These are phyloP conservation scores for Aspergillus sp. DNA, from an alignment of 2,329 filamentous ascomycete species.

Conservation along the genomic window DNA sequence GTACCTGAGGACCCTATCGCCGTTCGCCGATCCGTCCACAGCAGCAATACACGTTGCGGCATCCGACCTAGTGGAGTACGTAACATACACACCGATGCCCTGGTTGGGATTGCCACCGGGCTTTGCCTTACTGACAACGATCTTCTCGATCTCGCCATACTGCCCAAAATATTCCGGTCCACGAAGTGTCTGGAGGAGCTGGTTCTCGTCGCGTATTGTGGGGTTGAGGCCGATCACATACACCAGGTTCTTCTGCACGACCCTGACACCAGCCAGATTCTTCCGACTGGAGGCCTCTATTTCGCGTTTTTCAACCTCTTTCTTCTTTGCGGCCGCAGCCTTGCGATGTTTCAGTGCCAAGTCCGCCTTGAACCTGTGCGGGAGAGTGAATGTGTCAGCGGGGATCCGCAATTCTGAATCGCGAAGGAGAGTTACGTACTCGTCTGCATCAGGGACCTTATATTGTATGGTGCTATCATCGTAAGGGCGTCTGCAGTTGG, in stretches of 20 bases:
- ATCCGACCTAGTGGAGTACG: constrained; percentile 85
- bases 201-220: constrained; percentile 81
- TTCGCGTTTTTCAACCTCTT: constrained; percentile 92
- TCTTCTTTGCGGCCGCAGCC: constrained; percentile 81
- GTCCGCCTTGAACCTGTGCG: constrained; percentile 44
- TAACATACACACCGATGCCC: constrained; percentile 96
- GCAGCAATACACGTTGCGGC: constrained; percentile 83
- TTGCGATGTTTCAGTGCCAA: constrained; percentile 71
- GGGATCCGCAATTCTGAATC: too few species aligned
- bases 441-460: constrained; percentile 89
- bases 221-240: constrained; percentile 95
- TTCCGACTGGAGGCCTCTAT: constrained; percentile 93
- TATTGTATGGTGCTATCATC: constrained; percentile 96
- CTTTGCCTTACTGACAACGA: constrained; percentile 95
- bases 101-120: constrained; percentile 64
- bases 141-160: constrained; percentile 97
- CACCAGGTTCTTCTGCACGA: constrained; percentile 97
- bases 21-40: constrained; percentile 88
- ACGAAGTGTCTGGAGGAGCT: constrained; percentile 76
- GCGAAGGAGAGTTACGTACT: constrained; percentile 54
- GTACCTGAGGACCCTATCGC: constrained; percentile 74
- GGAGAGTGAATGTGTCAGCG: background rate
- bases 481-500: constrained; percentile 92
- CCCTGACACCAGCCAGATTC: constrained; percentile 87
- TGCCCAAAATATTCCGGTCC: constrained; percentile 94